Evolutionary conservation across 2,329 filamentous ascomycete species (phyloP), one percentile per base, ranked within the genome.

Genomic region (Aspergillus fructus): DNA sequence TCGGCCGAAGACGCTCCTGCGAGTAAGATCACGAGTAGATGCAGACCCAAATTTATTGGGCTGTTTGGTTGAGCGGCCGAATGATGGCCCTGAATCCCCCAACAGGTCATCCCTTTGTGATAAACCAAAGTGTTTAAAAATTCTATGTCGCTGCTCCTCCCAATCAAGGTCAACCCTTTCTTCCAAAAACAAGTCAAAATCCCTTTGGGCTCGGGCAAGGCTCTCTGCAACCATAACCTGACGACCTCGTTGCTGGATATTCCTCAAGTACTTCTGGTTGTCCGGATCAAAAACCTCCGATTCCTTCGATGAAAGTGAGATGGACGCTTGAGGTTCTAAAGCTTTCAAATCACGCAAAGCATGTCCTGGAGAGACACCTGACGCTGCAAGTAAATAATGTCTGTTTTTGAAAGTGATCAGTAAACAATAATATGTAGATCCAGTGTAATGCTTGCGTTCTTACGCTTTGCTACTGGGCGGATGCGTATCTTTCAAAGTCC

Each of bases 71-170:
- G 76, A 71, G 39, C 74, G 71, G 13, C 84, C 84, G 71, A 87
- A 87, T 4, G 79, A 72, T 60, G 71, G 71, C 62, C 58, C 71
- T 17, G 71, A 81, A 48, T 86, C 72, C 57, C 61, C 63, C 15
- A 51, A 47, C 13, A 65, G 59, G 23, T 68, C 68, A 53, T 75
- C 72, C 51, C 86, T 88, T 70, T 76, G 73, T 7, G 79, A 81
- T 15, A 99, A 89, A 13, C 94, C 94, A 73, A 99, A 97, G 75
- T 99, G 94, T 68, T 96, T 88, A 75, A 97, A 97, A 62, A 99
- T 96, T 64, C 88, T 88, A 74, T 90, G 91, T 61, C 93, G 88
- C 77, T 97, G 93, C 15, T 89, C 88, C 66, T 97, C 93, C 93
- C 94, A 97, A 73, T 97, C 92, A 79, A 96, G 88, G 30, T 92